A percentile compares a stretch with the other conserved stretches of the same genome.
phyloP scores from a whole-genome alignment of 2,329 filamentous ascomycete species.

The Microcyclosporella mali region DNA sequence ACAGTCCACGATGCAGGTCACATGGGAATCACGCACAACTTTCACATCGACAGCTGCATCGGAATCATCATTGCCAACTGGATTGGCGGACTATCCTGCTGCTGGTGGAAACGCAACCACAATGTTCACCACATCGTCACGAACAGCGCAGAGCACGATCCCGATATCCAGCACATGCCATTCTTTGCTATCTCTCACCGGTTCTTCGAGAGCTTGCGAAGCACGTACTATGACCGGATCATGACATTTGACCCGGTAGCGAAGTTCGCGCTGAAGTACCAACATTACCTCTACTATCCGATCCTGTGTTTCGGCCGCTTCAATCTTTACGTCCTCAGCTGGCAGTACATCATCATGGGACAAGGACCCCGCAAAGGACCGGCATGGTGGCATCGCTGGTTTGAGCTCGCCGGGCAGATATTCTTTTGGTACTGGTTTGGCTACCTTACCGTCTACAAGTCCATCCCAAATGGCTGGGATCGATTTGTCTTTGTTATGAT shows the following conservation, averaged over 20 bases:
- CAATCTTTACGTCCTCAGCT: conserved; percentile 64
- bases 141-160: conserved; percentile 90
- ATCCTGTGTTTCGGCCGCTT: conserved; percentile 61
- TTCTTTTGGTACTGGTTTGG: conserved; percentile 65
- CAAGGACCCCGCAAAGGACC: conserved; percentile 53
- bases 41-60: conserved; percentile 73
- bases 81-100: conserved; percentile 78
- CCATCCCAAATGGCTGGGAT: conserved; percentile 52
- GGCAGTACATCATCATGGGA: conserved; percentile 56
- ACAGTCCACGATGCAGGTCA: conserved; percentile 92
- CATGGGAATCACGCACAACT: conserved; percentile 94
- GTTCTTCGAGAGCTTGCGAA: conserved; percentile 59
- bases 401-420: conserved; percentile 57
- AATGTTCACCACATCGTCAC: conserved; percentile 97
- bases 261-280: conserved; percentile 54
- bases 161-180: conserved; percentile 75
- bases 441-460: conserved; percentile 57
- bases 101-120: conserved; percentile 97
- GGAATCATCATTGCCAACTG: conserved; percentile 89
- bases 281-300: conserved; percentile 64
- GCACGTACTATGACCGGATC: conserved; percentile 59
- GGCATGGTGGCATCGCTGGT: conserved; percentile 62
- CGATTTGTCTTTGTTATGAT: conserved; percentile 59
- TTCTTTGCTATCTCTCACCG: conserved; percentile 61
- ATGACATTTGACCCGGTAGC: conserved; percentile 59